Evolutionary conservation across 345 rosid species (phyloP).

Genomic region (Linum usitatissimum): DNA sequence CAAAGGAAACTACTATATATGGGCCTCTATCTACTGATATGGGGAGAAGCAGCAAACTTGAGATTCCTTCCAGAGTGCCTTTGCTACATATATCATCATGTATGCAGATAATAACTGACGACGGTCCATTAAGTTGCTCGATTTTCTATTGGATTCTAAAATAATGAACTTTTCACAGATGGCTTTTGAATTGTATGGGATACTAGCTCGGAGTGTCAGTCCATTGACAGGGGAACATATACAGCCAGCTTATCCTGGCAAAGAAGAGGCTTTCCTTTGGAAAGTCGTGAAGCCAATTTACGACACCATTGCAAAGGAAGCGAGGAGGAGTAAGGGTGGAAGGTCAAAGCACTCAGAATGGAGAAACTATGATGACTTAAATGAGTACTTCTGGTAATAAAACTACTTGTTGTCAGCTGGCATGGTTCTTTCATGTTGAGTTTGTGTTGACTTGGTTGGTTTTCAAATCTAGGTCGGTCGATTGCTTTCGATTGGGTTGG

Average conservation of each 20-base stretch:
- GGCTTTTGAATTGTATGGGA: conserved; percentile 96
- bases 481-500: conserved; percentile 97
- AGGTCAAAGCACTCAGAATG: conserved; percentile 93
- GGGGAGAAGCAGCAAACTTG: conserved; percentile 99
- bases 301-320: conserved; percentile 75
- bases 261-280: conserved; percentile 85
- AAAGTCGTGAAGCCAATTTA: conserved; percentile 92
- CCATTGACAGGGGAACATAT: conserved; percentile 97
- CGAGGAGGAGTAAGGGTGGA: conserved; percentile 65
- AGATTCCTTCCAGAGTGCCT: conserved; percentile 99
- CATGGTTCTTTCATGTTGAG: conserved; percentile 5
- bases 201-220: conserved; percentile 97
- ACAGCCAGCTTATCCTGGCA: conserved; percentile 95
- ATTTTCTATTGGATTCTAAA: not conserved
- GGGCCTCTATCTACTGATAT: conserved; percentile 90
- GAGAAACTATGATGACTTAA: conserved; percentile 98
- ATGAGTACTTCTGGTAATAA: conserved; percentile 82
- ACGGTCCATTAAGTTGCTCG: conserved; percentile 27
- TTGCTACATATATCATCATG: conserved; percentile 97
- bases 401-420: too few relatives aligned
- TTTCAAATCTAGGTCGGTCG: conserved; percentile 57
- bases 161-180: conserved; percentile 34
- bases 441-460: conserved; percentile 11
- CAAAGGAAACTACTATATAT: conserved; percentile 89
- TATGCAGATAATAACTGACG: conserved; percentile 25